Conservation (phyloP, 2,329 filamentous ascomycete genomes). For the Talaromyces sp. region DNA sequence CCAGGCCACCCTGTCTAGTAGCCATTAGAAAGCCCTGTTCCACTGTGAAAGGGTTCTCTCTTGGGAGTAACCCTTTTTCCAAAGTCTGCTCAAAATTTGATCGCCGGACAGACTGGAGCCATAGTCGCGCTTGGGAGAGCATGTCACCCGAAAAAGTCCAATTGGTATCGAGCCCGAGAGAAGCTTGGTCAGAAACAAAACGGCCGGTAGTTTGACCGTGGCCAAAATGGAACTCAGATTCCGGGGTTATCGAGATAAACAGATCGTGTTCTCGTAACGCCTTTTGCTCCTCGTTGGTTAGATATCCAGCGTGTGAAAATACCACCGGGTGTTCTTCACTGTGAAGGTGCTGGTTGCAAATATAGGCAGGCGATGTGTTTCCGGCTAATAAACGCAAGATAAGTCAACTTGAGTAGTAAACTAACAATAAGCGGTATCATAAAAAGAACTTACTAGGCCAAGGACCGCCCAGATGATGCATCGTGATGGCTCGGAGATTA, state of each 20-base stretch:
- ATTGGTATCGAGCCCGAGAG: slow-evolving; percentile 53
- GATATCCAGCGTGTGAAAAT: background rate
- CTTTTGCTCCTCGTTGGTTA: slow-evolving; percentile 19
- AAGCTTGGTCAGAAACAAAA: slow-evolving; percentile 46
- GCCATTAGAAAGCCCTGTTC: background rate
- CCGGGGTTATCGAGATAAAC: slow-evolving; percentile 54
- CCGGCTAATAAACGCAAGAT: background rate
- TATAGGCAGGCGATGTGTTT: background rate
- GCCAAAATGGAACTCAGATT: slow-evolving; percentile 58
- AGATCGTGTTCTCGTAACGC: slow-evolving; percentile 48
- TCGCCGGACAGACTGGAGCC: slow-evolving; percentile 40
- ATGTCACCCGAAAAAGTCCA: slow-evolving; percentile 50
- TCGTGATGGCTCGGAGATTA: slow-evolving; percentile 1
- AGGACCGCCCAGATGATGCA: slow-evolving; percentile 40
- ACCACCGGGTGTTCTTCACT: background rate
- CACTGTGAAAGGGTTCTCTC: background rate
- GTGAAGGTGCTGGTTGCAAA: background rate
- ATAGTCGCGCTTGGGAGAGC: slow-evolving; percentile 50
- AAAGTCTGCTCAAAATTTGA: background rate
- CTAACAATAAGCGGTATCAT: background rate
- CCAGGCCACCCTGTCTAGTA: background rate
- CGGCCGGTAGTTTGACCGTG: slow-evolving; percentile 44
- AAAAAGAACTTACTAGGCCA: slow-evolving; percentile 35
- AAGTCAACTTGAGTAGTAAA: background rate
- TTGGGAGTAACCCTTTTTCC: background rate